Conservation (phyloP, 805 yeast genomes). For the Wickerhamiella alocasiicola region DNA sequence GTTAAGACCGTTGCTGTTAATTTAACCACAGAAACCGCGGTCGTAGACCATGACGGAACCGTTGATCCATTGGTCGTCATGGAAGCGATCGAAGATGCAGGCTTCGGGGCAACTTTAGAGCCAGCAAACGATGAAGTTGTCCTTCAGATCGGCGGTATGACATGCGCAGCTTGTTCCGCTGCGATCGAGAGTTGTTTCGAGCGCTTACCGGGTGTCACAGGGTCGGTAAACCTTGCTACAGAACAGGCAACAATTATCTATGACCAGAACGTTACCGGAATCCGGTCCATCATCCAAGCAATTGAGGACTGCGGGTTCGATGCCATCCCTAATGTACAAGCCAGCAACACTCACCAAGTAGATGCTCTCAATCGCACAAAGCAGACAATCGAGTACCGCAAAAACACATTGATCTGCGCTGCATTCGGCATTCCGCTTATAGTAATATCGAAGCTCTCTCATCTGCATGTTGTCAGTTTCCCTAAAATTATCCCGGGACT, state of each 20-base stretch:
- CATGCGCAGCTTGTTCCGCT: conserved; percentile 43
- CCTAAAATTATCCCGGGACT: conserved; percentile 44
- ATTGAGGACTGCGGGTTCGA: conserved; percentile 43
- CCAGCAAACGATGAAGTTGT: conserved; percentile 10
- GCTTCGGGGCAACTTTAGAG: conserved; percentile 43
- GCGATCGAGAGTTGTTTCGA: conserved; percentile 39
- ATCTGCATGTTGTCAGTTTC: conserved; percentile 19
- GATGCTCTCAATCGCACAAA: conserved; percentile 52
- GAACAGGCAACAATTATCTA: conserved; percentile 44
- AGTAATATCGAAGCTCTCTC: conserved; percentile 33
- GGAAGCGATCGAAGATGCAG: conserved; percentile 59
- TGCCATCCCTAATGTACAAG: conserved; percentile 34
- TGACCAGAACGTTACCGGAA: conserved; percentile 36
- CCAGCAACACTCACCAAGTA: conserved; percentile 58
- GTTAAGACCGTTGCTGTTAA: conserved; percentile 52
- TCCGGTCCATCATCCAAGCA: conserved; percentile 48
- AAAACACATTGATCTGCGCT: conserved; percentile 40
- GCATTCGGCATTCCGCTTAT: conserved; percentile 50
- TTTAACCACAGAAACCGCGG: conserved; percentile 62
- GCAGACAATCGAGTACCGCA: conserved; percentile 63
- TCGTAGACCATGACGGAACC: conserved; percentile 35
- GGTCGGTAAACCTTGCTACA: conserved; percentile 39
- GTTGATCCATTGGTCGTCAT: conserved; percentile 30
- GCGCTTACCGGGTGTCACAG: conserved; percentile 38
- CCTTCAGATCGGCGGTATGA: conserved; percentile 45